Evolutionary conservation across 2,329 filamentous ascomycete species (phyloP).

Genomic region (Plenodomus lindquistii): DNA sequence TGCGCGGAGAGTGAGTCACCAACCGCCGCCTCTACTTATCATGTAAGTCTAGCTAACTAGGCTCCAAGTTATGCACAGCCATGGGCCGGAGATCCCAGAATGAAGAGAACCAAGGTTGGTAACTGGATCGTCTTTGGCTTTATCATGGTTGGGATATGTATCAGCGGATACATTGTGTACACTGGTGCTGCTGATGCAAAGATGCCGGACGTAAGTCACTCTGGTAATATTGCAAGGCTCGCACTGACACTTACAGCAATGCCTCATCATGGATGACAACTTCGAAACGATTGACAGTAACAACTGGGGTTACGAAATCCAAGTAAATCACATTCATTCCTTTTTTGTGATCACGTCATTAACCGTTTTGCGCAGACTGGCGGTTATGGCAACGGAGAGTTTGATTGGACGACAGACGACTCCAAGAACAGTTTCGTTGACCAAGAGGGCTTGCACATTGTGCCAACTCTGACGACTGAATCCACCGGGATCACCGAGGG

Average conservation of each 20-base stretch:
- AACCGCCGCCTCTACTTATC: neutral
- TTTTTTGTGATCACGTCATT: neutral
- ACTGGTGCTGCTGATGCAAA: constrained; percentile 20
- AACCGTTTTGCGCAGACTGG: constrained; percentile 50
- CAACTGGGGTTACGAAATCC: constrained; percentile 73
- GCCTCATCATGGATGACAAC: constrained; percentile 59
- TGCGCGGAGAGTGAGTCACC: constrained; percentile 25
- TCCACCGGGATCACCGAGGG: constrained; percentile 66
- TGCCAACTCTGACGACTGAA: constrained; percentile 70
- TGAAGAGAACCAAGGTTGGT: constrained; percentile 24
- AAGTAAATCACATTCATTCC: constrained; percentile 48
- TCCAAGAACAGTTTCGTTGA: constrained; percentile 75
- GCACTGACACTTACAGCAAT: constrained; percentile 16
- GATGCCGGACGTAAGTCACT: constrained; percentile 15
- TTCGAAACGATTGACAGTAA: constrained; percentile 59
- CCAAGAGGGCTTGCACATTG: constrained; percentile 71
- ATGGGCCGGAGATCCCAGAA: constrained; percentile 26
- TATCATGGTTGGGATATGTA: constrained; percentile 13
- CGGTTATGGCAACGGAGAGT: constrained; percentile 70
- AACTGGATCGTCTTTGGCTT: constrained; percentile 23
- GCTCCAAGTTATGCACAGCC: constrained; percentile 23
- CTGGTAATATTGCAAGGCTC: neutral
- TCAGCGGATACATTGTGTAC: constrained; percentile 24
- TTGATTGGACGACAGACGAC: constrained; percentile 72
- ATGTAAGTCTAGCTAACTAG: neutral